Base-by-base conservation (phyloP, 495 filamentous ascomycete genomes). In the Sabuloglossum arenarium region DNA sequence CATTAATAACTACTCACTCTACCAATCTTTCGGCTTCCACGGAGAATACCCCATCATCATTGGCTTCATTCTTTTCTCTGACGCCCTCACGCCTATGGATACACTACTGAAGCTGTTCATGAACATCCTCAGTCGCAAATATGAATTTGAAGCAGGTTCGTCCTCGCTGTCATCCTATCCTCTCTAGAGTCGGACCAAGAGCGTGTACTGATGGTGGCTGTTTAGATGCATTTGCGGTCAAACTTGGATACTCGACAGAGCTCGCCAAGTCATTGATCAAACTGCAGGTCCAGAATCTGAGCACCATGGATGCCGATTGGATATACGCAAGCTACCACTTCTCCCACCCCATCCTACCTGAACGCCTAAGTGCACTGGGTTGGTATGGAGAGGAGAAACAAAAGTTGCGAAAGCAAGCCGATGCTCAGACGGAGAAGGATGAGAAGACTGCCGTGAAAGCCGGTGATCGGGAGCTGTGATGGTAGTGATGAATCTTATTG, bases 271-370 rank as follows among this genome's bases (percentile, higher is more conserved):
- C 86, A 16, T 75, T 98, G 58, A 85, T 97, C 70, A 98, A 97
- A 72, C 84, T 98, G 39, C 91, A 98, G 68, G 86, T 96, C 67
- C 87, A 97, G 71, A 98, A 98, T 64, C 75, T 98, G 56, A 89
- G 86, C 71, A 93, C 85, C 56, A 96, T 97, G 90, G 93, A 98
- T 67, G 91, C 91, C 42, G 93, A 98, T 67, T 93, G 84, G 84
- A 76, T 95, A 72, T 98, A 95, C 68, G 88, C 93, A 27, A 89
- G 82, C 72, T 98, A 97, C 72, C 86, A 97, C 71, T 94, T 89
- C 76, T 95, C 88, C 8, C 91, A 98, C 69, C 91, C 91, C 0
- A 97, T 97, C 60, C 76, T 98, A 55, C 82, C 88, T 8, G 93
- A 98, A 75, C 78, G 91, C 60, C 72, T 98, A 61, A 86, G 82